Percentiles rank a stretch among this genome's conserved stretches.
Conservation (phyloP, 345 rosid species). For the Nephelium lappaceum region DNA sequence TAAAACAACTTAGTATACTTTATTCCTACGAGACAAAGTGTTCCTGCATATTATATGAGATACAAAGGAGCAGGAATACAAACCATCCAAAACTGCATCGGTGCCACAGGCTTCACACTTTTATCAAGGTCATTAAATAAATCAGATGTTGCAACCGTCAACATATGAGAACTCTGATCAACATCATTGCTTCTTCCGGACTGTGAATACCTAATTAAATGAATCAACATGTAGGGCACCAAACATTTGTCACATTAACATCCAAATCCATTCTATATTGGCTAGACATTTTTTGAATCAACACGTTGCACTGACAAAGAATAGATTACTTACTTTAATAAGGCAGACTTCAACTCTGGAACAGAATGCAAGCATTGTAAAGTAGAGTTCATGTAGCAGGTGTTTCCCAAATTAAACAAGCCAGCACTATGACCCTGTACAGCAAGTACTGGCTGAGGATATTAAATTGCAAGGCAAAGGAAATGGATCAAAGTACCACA, state of each 20-base stretch:
- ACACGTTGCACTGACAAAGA: not conserved
- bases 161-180: conserved; percentile 92
- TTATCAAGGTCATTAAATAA: conserved; percentile 84
- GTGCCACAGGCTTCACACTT: conserved; percentile 92
- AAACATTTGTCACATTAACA: conserved; percentile 14
- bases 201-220: conserved; percentile 63
- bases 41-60: conserved; percentile 4
- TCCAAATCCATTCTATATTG: not conserved
- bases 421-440: conserved; percentile 98
- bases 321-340: conserved; percentile 50
- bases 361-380: conserved; percentile 96
- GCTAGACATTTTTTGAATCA: not conserved
- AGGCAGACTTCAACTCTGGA: conserved; percentile 92
- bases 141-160: conserved; percentile 93
- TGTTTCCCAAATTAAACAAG: conserved; percentile 86
- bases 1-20: not conserved
- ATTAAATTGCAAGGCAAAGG: conserved; percentile 4
- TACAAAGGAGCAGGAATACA: conserved; percentile 24
- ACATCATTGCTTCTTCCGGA: conserved; percentile 70
- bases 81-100: conserved; percentile 98
- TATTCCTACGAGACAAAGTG: not conserved
- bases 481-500: conserved; percentile 6
- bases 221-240: conserved; percentile 16
- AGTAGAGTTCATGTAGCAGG: conserved; percentile 99
- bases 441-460: conserved; percentile 6